These are phyloP conservation scores for Moricandia moricandioides DNA, from an alignment of 345 rosid genomes.

Conservation along the genomic window DNA sequence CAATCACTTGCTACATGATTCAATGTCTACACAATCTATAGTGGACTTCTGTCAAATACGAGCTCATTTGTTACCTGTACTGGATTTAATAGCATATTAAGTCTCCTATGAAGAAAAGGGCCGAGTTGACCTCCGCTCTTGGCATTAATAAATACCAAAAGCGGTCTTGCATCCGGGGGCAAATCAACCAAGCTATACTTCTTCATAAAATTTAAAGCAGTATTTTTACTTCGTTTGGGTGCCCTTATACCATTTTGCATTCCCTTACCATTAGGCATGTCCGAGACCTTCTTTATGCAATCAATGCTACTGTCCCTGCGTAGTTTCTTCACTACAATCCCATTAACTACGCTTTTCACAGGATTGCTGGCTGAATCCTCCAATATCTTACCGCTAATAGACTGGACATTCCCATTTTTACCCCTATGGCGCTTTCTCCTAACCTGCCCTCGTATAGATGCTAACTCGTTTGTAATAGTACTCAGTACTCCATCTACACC, in stretches of 20 bases:
- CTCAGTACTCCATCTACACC: slow-evolving; percentile 40
- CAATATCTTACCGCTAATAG: slow-evolving; percentile 42
- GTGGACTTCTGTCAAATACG: not conserved
- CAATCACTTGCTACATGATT: not conserved
- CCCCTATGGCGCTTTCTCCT: slow-evolving; percentile 45
- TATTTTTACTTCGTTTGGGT: slow-evolving; percentile 38
- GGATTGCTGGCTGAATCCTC: slow-evolving; percentile 41
- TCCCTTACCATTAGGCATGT: slow-evolving; percentile 25
- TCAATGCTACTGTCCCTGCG: slow-evolving; percentile 46
- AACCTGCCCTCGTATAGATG: slow-evolving; percentile 44
- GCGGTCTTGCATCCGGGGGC: slow-evolving; percentile 65
- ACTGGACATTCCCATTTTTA: slow-evolving; percentile 40
- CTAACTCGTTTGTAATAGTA: slow-evolving; percentile 42
- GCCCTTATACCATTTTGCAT: slow-evolving; percentile 33
- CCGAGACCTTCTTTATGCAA: slow-evolving; percentile 35
- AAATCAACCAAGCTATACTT: slow-evolving; percentile 50
- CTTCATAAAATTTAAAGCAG: slow-evolving; percentile 32
- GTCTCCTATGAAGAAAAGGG: slow-evolving; percentile 62
- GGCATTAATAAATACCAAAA: slow-evolving; percentile 74
- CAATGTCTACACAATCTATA: not conserved
- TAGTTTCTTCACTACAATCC: slow-evolving; percentile 48
- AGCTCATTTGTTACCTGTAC: slow-evolving; percentile 52
- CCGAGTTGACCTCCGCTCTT: slow-evolving; percentile 87
- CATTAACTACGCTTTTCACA: slow-evolving; percentile 35
- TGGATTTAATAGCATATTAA: slow-evolving; percentile 76